Evolutionary conservation across 345 rosid species (phyloP), one percentile per base, ranked within the genome.

Genomic region (Pistacia atlantica): DNA sequence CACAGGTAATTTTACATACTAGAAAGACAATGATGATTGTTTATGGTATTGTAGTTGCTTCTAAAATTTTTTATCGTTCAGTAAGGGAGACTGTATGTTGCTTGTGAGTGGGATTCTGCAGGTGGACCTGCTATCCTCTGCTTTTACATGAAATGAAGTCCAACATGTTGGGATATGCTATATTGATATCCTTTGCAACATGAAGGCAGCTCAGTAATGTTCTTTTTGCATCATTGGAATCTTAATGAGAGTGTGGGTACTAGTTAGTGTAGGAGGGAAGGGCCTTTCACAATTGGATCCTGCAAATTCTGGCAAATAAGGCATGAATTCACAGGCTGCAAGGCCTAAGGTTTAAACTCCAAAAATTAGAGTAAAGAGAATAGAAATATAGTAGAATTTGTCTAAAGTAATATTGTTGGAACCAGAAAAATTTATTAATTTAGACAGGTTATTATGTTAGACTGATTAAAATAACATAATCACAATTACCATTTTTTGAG

Each of bases 1-100:
- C 98, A 61, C 93, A 90, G 96, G 99, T 95, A 81, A 72, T 33
- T 78, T 67, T 71, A 70, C 73, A 72, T 57, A 51, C 38, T 46
- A 42, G 49, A 38, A 58, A 59, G 66, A 62, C 65, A 62, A 58
- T 18, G 71, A 61, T 68, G 66, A 78, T 81, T 70, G 69, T 35
- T 46, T 45, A 67, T 70, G 60, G 65, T 20, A 14, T 60, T 16
- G 20, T 11, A 60, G 57, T 72, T 8, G 18, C 37, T 8, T 5
- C 8, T 31, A 18, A 62, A 72, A 2, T 63, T 73, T 59, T 33
- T 62, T 33, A 2, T 13, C 52, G 18, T 4, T n/a, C 25, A 17
- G 52, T 8, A 54, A 64, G 61, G 37, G 14, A 67, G 20, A 65
- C 13, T 61, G 11, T 18, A 5, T 52, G 33, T 48, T 28, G 18